Base-by-base conservation (phyloP, 2,329 filamentous ascomycete genomes). In the Aspergillus bombycis region DNA sequence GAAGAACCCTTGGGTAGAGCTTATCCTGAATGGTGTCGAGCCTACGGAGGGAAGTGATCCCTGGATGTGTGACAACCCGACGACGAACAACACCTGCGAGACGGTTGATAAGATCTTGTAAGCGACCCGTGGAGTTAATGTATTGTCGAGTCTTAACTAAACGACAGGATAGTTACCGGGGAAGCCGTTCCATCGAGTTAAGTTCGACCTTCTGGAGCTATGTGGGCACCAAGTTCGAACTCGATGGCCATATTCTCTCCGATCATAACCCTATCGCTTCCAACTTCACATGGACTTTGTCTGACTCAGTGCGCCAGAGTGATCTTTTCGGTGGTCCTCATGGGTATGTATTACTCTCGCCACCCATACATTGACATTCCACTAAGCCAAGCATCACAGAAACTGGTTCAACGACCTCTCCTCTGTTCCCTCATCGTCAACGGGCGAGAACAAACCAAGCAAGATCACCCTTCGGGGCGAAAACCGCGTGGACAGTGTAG, bases 51-150 rank as follows among this genome's bases (percentile, higher is more conserved):
- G 68, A 65, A 75, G 23, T 21, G 65, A 53, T 74, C 74, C 57
- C 65, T 16, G 77, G 3, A 61, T 85, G 19, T 91, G 89, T 75
- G 75, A 75, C n/a, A 89, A 88, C 68, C 88, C 88, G 0, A 82
- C 82, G 34, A 78, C 79, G 0, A 81, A 76, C 54, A 81, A 81
- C 70, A 73, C 75, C 5, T 91, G 89, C 75, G 89, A 91, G 77
- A 86, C 84, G 3, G 87, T 91, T 43, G 89, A 91, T 76, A 91
- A 91, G 77, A 79, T 89, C 54, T 84, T 89, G 64, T 68, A 55
- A 26, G 52, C 11, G 21, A 6, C 3, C 10, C 0, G 26, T n/a
- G 8, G 4, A 1, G 62, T n/a, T 55, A 23, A 28, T 62, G 78
- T 30, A 41, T 12, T 6, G 21, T 10, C n/a, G 16, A 19, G n/a